Evolutionary conservation across 345 rosid genomes (phyloP).

Genomic region (Eucalyptus melliodora): DNA sequence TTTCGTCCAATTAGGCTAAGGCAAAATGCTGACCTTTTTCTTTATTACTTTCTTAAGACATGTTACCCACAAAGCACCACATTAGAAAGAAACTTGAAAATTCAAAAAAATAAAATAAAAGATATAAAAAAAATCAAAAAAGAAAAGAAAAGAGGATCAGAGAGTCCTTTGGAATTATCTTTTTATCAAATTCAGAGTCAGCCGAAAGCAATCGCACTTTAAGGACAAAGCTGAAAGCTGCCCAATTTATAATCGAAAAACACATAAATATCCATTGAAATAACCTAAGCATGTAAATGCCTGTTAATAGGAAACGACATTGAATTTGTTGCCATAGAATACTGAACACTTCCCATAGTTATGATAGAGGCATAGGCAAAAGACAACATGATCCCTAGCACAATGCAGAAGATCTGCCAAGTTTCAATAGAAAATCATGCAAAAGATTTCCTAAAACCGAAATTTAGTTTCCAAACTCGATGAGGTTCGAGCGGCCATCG

Average conservation of each 20-base stretch:
- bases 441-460: neutral
- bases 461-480: too few species aligned
- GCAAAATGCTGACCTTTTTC: too few species aligned
- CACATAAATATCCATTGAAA: neutral
- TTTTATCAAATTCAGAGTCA: neutral
- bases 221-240: neutral
- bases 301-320: neutral
- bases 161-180: neutral
- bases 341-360: neutral
- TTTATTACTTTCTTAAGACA: neutral
- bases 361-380: neutral
- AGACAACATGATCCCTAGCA: neutral
- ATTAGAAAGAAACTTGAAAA: too few species aligned
- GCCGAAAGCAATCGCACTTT: neutral
- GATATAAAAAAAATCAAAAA: too few species aligned
- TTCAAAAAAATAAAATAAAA: fast-evolving
- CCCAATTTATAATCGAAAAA: neutral
- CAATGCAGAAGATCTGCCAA: neutral
- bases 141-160: too few species aligned
- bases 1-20: too few species aligned
- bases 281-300: neutral
- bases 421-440: neutral
- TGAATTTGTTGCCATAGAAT: neutral
- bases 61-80: neutral
- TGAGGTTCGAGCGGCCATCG: neutral